Evolutionary conservation across 768 basidiomycete species (phyloP), one percentile per base, ranked within the genome.

Genomic region (Trametopsis cervina): DNA sequence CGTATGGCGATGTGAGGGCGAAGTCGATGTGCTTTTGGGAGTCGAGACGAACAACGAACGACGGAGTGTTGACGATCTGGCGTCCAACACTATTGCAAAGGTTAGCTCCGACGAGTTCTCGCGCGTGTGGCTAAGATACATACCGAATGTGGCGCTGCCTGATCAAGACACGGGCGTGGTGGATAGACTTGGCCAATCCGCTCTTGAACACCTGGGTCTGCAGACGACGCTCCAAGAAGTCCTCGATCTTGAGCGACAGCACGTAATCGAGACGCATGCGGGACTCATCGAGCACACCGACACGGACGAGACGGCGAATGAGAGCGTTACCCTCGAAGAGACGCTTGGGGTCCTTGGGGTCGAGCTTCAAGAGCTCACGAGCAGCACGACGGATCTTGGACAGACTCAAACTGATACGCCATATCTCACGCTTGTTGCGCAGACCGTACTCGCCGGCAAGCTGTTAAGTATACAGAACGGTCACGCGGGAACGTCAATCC

Each of bases 191-290:
- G 50, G 96, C 96, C 56, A 99, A 78, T 57, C 94, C 94, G 58
- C 78, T 83, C 81, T 98, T 98, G 88, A 98, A 99, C 61, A 99
- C 96, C 76, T 98, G 96, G 35, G 96, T 99, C 74, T 99, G 96
- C 65, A 99, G 73, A 60, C 96, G 76, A 62, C 96, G 81, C 79
- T 99, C 96, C 86, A 99, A 87, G 86, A 99, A 99, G 73, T 99
- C 96, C 71, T 99, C 96, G 61, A 97, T 83, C 77, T 97, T 98
- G 61, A 98, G 76, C 46, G 95, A 96, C 69, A 99, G 77, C 77
- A 98, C 96, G 85, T 99, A 99, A 87, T 99, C 96, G 72, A 99
- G 89, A 70, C 95, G 84, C 96, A 99, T 98, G 69, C 94, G 87
- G 56, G 80, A 72, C 78, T 99, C 96, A 68, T 98, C 96, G 69